Conservation (phyloP, 139 green algal genomes). For the Chlorella sp. region DNA sequence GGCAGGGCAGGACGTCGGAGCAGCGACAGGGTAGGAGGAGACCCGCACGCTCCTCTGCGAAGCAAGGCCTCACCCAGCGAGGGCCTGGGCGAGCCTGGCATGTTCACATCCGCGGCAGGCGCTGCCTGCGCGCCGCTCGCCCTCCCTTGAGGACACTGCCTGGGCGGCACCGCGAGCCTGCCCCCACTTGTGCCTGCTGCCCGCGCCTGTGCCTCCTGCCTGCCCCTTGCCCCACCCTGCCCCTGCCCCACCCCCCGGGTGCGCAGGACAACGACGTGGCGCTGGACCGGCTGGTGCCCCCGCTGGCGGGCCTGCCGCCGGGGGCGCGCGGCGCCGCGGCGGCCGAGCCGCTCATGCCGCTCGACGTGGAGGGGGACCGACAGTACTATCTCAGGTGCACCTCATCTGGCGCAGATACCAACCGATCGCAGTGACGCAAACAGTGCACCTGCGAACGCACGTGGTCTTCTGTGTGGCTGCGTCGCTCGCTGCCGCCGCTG, state of each 20-base stretch:
- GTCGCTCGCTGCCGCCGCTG: no score
- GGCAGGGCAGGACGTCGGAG: not conserved
- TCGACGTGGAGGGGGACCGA: conserved; percentile 55
- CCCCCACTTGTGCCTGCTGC: not conserved
- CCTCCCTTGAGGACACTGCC: not conserved
- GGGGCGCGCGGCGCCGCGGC: not conserved
- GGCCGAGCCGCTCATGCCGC: conserved; percentile 32
- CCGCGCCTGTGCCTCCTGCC: not conserved
- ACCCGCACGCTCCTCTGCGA: not conserved
- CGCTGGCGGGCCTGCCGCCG: conserved; percentile 45
- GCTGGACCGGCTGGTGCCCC: conserved; percentile 48
- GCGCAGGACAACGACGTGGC: conserved; percentile 63
- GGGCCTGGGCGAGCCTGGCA: not conserved
- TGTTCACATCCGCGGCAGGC: not conserved
- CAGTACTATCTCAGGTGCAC: conserved; percentile 78
- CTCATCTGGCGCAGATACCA: no score
- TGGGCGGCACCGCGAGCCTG: no score
- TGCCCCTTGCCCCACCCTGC: not conserved
- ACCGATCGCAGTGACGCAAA: no score
- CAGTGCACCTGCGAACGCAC: no score
- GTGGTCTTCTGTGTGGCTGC: no score
- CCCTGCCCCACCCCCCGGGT: not conserved
- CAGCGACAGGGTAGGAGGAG: not conserved
- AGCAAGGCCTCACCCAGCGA: not conserved
- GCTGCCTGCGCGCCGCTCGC: not conserved